Base-by-base conservation (phyloP, 768 basidiomycete species). In the Rhodotorula paludigena region DNA sequence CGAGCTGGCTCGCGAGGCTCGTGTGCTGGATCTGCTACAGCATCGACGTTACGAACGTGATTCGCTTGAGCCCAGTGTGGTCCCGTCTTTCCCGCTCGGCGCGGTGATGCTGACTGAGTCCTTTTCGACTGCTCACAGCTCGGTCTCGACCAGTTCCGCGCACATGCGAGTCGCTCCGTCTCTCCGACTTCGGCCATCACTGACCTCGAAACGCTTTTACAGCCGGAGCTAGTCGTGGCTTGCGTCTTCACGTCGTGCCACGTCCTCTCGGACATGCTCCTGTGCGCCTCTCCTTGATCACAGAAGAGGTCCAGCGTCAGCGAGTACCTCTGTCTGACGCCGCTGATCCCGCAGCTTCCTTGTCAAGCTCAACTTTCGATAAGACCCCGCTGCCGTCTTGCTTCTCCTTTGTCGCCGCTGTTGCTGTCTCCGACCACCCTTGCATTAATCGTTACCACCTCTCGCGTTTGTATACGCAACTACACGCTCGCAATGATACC, bases 131-230 rank as follows among this genome's bases (percentile, higher is more conserved):
- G 18, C 11, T 69, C 73, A 6, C 73, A 78, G 57, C 69, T 79
- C 41, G 81, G 81, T 0, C 62, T 81, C n/a, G 77, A 79, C 57
- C 77, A 79, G 66, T 77, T 81, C 74, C 74, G 78, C 39, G 78
- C 79, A 54, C 80, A 79, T 64, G 80, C 48, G 76, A 78, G 66
- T 64, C 80, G 3, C 64, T 1, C 61, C 64, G 28, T 61, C 57
- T 2, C 75, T 45, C 69, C 18, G 2, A 23, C 20, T 71, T 69
- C 21, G 0, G 38, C 11, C 20, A 32, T 16, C 44, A n/a, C 25
- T 44, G 25, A 57, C 48, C 58, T 25, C 57, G 53, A 63, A 73
- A 73, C 9, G 67, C 66, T 14, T 72, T 73, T 30, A 20, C 67
- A 69, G 61, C 62, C 58, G 32, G 62, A 64, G 5, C 63, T 72